Evolutionary conservation across 805 yeast genomes (phyloP), one percentile per base, ranked within the genome.

Genomic region (Myxozyma lipomycoides): DNA sequence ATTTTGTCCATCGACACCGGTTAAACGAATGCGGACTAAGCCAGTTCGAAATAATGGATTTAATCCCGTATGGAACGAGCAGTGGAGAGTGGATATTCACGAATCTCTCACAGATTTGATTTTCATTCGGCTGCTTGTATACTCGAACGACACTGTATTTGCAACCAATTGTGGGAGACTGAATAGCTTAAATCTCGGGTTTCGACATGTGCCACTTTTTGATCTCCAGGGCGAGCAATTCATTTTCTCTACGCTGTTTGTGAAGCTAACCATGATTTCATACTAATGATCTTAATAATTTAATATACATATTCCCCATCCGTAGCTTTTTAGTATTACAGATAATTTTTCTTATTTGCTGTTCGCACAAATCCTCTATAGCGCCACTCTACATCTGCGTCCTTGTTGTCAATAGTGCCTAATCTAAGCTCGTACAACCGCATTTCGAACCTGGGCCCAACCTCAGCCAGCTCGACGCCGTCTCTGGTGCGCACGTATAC

Each of bases 401-500:
- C 97, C 71, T 86, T 86, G 67, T 91, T 89, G 61, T 93, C 98
- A 56, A 91, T 69, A 39, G 96, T 87, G 2, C 99, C 97, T 60
- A 93, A 74, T 63, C 83, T 78, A 58, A 93, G 72, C 68, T 91
- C 97, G 67, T 81, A 93, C 59, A 93, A 72, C 66, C 89, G 79
- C 98, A 93, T 90, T 70, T 93, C 98, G 62, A 93, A 93, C 56
- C 99, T 75, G n/a, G 99, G 99, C 0, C 99, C 99, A 34, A 93
- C 85, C 67, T 93, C 99, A 51, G 96, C 90, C 49, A 93, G 70
- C 67, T 93, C 98, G 1, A 89, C 96, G 17, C 78, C 78, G 56
- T 89, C 96, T 60, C 84, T 83, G 0, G 96, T 88, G 65, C 81
- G 83, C 3, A 89, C 96, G 66, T 86, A 93, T 1, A 93, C 84